A percentile compares a stretch with the other conserved stretches of the same genome.
phyloP scores from a whole-genome alignment of 495 filamentous ascomycete species.

The Podospora comata region DNA sequence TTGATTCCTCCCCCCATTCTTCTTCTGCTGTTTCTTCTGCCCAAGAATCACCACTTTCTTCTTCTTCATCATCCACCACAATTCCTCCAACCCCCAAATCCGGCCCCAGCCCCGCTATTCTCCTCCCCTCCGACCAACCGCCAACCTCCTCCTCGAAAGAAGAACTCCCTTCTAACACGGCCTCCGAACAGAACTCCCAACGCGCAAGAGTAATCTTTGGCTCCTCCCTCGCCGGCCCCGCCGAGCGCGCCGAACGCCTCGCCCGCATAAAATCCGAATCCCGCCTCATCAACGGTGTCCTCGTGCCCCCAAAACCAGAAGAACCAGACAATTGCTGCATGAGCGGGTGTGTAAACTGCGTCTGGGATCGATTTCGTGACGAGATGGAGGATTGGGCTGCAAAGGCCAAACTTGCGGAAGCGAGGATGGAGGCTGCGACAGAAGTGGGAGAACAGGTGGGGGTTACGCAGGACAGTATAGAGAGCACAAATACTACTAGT shows the following conservation, averaged over 20 bases:
- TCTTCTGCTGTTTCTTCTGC: constrained; percentile 27
- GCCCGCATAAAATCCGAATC: constrained; percentile 53
- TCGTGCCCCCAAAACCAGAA: constrained; percentile 75
- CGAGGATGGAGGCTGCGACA: constrained; percentile 35
- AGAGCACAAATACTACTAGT: neutral
- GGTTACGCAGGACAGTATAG: constrained; percentile 22
- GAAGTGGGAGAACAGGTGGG: constrained; percentile 27
- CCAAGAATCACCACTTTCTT: constrained; percentile 30
- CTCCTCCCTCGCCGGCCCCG: constrained; percentile 63
- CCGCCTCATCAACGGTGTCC: constrained; percentile 69
- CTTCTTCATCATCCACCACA: constrained; percentile 33
- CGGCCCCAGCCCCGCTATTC: constrained; percentile 1
- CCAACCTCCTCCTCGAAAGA: constrained; percentile 24
- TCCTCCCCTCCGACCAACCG: constrained; percentile 15
- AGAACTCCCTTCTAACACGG: constrained; percentile 30
- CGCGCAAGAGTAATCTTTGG: constrained; percentile 74
- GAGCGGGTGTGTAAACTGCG: constrained; percentile 96
- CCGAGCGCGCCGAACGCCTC: constrained; percentile 59
- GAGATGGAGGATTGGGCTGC: constrained; percentile 85
- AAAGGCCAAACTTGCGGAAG: constrained; percentile 54
- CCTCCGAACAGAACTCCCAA: constrained; percentile 35
- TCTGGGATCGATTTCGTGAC: constrained; percentile 88
- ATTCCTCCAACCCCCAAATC: constrained; percentile 16
- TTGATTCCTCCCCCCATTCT: constrained; percentile 26
- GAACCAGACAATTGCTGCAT: constrained; percentile 99